Evolutionary conservation across 331 rosid genomes (phyloP).

Genomic region (Malus hybrid): DNA sequence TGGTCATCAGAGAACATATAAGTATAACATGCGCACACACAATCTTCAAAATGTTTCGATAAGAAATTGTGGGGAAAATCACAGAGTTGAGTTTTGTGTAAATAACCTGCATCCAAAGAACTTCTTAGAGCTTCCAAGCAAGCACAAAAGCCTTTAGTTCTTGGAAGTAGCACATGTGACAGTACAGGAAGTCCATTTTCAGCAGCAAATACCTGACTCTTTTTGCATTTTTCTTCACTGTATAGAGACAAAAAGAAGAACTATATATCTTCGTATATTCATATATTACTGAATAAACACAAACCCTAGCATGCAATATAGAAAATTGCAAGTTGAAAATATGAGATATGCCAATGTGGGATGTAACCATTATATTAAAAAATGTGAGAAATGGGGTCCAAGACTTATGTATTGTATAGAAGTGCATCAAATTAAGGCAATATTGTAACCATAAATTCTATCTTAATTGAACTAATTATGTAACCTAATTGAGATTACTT

Average conservation of each 20-base stretch:
- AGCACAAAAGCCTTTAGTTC: conserved; percentile 82
- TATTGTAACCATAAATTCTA: neutral
- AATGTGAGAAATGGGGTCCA: neutral
- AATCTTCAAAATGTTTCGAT: too few species aligned
- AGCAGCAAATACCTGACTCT: conserved; percentile 59
- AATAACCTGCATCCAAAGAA: conserved; percentile 82
- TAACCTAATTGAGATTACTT: too few species aligned
- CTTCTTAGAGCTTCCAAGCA: conserved; percentile 65
- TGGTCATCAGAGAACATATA: neutral
- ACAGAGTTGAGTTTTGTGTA: neutral
- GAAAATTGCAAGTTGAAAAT: neutral
- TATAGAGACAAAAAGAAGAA: conserved; percentile 8
- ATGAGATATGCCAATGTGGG: neutral
- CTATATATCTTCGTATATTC: neutral
- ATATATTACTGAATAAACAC: neutral
- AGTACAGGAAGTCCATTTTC: conserved; percentile 69
- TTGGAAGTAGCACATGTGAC: conserved; percentile 73
- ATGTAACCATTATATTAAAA: neutral
- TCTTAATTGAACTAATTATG: too few species aligned
- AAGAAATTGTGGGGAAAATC: neutral
- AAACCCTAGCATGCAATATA: neutral
- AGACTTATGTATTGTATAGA: neutral
- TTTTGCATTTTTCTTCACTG: conserved; percentile 71
- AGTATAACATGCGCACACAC: neutral
- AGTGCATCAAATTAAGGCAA: neutral